A percentile compares a stretch with the other conserved stretches of the same genome.
Conservation (phyloP, 108 stramenopile genomes). For the Nannochloropsis oceanica region DNA sequence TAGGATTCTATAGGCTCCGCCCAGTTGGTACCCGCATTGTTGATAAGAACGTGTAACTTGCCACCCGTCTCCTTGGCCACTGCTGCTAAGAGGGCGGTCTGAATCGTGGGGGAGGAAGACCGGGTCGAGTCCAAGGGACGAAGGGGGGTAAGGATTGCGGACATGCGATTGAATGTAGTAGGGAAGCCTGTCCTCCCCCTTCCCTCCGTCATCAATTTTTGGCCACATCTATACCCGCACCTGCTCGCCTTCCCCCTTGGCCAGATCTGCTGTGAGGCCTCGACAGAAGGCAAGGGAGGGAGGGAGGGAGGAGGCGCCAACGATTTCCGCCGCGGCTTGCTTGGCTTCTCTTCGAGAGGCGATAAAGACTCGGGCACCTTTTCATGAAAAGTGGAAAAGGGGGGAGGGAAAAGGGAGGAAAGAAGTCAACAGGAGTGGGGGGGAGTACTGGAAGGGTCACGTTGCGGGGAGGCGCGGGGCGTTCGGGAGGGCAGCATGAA, state of each 20-base stretch:
- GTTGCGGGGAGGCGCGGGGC: no score
- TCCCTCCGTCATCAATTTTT: background rate
- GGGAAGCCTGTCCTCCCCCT: no score
- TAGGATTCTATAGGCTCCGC: background rate
- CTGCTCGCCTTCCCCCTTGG: background rate
- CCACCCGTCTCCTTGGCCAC: background rate
- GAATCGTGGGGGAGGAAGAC: background rate
- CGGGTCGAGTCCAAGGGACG: background rate
- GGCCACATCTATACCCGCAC: background rate
- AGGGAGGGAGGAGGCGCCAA: background rate
- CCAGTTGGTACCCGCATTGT: background rate
- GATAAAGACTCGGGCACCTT: background rate
- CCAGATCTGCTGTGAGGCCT: background rate
- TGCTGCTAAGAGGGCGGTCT: background rate
- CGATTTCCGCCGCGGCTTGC: background rate
- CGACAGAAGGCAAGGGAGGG: background rate
- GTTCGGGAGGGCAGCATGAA: no score
- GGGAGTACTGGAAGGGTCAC: no score
- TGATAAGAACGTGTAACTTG: background rate
- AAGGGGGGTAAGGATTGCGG: no score
- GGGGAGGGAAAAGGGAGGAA: no score
- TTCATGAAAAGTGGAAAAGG: background rate
- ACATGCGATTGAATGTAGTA: no score
- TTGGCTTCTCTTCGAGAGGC: background rate
- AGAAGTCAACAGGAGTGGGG: no score